Evolutionary conservation across 805 yeast species (phyloP).

Genomic region (Ogataea henricii): DNA sequence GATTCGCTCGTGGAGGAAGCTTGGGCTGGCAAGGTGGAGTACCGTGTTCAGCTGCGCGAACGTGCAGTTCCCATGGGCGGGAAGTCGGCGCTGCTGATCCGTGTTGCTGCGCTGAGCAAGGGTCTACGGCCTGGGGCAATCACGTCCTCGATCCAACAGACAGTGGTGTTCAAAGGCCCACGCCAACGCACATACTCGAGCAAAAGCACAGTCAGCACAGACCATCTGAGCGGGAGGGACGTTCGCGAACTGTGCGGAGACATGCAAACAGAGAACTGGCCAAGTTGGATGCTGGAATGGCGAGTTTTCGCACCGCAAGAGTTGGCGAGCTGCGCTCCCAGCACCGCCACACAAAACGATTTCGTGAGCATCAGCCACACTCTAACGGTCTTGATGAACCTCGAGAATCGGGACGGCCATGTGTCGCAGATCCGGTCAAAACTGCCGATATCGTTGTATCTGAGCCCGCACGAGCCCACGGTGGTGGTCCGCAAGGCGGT

Average conservation of each 20-base stretch:
- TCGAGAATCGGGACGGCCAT: conserved; percentile 52
- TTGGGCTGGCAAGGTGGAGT: conserved; percentile 57
- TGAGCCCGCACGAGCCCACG: conserved; percentile 39
- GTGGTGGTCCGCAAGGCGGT: background rate
- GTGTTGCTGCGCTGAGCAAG: conserved; percentile 50
- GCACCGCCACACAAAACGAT: conserved; percentile 42
- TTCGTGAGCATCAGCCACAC: conserved; percentile 48
- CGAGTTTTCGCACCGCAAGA: conserved; percentile 42
- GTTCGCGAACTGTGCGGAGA: conserved; percentile 40
- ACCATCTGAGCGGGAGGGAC: conserved; percentile 38
- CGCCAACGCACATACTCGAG: conserved; percentile 26
- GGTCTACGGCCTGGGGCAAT: conserved; percentile 43
- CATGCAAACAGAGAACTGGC: conserved; percentile 14
- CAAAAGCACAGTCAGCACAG: conserved; percentile 35
- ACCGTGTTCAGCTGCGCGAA: conserved; percentile 44
- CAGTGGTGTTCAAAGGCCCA: conserved; percentile 25
- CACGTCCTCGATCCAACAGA: conserved; percentile 37
- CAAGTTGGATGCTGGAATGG: conserved; percentile 45
- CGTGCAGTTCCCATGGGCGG: conserved; percentile 52
- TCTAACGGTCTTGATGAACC: conserved; percentile 44
- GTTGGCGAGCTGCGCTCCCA: conserved; percentile 44
- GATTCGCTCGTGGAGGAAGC: conserved; percentile 48
- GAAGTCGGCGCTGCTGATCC: conserved; percentile 41
- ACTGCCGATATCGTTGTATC: conserved; percentile 46
- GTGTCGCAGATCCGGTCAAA: conserved; percentile 53